Base-by-base conservation (phyloP, 1,284 basidiomycete genomes). In the Cerrena zonata region DNA sequence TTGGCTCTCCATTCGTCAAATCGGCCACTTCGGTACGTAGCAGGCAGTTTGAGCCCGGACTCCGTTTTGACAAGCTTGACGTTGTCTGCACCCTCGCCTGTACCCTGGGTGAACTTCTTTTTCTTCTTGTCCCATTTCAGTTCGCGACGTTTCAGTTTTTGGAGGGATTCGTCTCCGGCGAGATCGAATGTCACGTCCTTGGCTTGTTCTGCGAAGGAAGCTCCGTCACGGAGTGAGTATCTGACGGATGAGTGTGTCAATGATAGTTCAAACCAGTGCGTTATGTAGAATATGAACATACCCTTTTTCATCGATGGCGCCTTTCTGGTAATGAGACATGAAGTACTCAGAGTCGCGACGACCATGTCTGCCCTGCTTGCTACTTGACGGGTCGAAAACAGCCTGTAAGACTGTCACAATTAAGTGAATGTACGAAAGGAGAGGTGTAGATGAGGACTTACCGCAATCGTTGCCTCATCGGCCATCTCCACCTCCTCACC, bases 1-100 rank as follows among this genome's bases (percentile, higher is more conserved):
- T 89, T 90, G 55, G 80, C 77, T 68, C 89, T 91, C 96, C 96
- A 99, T 64, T 95, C 92, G 49, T 96, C 91, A 66, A 91, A 99
- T 3, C 91, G 81, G 3, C 96, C 96, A 56, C 87, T 91, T 51
- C 91, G 87, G 72, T 94, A 99, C 5, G 85, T 86, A 0, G 94
- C 94, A 1, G 96, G 96, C n/a, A 99, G 75, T 45, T 89, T 83
- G 13, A 86, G 83, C 1, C 96, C 96, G 56, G 86, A 93, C 68
- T 99, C 96, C 1, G 93, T 94, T 56, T 82, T 85, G 58, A 99
- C 89, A 59, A 99, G 77, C 69, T 97, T 98, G 61, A 95, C 79
- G 67, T 98, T 98, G 67, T 98, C 94, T 3, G 91, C 82, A 3
- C 94, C 94, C 26, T 75, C 77, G 10, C 90, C 89, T 38, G 85